Conservation (phyloP, 164 flowering plant genomes). For the Magnolia officinalis region DNA sequence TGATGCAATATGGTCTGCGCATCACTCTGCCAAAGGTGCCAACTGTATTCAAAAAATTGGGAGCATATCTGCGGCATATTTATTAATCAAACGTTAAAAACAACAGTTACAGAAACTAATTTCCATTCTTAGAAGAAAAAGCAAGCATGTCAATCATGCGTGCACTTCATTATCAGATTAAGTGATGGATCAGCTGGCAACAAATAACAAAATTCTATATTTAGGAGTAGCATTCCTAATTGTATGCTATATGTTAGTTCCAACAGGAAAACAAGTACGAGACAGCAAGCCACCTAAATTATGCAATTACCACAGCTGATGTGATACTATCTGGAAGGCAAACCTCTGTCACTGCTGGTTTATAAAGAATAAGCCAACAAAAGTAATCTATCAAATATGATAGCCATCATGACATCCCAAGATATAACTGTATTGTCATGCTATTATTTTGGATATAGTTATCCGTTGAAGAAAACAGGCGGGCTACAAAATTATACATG, state of each 20-base stretch:
- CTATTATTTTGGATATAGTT: no score
- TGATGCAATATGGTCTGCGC: slow-evolving; percentile 60
- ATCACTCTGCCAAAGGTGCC: slow-evolving; percentile 95
- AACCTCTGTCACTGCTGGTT: not conserved
- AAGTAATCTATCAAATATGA: not conserved
- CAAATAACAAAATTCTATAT: not conserved
- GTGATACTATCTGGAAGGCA: not conserved
- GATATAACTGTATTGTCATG: no score
- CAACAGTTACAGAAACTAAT: not conserved
- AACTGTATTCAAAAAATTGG: slow-evolving; percentile 76
- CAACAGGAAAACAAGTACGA: not conserved
- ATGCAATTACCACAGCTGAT: not conserved
- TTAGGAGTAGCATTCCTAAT: not conserved
- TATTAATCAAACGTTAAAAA: not conserved
- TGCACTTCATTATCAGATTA: not conserved
- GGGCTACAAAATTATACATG: no score
- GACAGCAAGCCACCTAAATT: not conserved
- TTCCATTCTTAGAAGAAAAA: not conserved
- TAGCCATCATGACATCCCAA: no score
- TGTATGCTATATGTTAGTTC: not conserved
- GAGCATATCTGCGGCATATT: slow-evolving; percentile 72
- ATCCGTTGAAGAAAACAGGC: no score
- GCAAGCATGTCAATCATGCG: not conserved
- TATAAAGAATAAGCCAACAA: not conserved
- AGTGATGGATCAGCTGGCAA: not conserved